A percentile compares a stretch with the other conserved stretches of the same genome.
phyloP scores from a whole-genome alignment of 2,329 filamentous ascomycete genomes.

The Penicillium sp. region DNA sequence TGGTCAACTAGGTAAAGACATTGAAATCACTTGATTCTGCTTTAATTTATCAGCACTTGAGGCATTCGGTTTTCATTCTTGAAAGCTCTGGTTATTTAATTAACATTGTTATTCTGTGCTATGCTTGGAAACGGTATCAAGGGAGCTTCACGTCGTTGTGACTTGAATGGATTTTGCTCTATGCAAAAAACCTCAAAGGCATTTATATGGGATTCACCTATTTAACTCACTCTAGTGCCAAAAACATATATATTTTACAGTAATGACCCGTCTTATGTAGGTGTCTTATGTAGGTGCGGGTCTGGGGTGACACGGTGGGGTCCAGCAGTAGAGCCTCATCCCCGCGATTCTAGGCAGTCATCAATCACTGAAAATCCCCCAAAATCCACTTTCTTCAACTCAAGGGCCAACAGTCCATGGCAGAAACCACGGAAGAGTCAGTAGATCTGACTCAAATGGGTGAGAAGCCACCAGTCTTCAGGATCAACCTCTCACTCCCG shows the following conservation, averaged over 20 bases:
- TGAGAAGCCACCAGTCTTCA: conserved; percentile 39
- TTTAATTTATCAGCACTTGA: background rate
- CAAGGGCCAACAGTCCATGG: background rate
- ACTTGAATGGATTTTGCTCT: too few relatives aligned
- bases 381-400: background rate
- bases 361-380: background rate
- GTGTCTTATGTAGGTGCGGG: too few relatives aligned
- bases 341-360: background rate
- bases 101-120: too few relatives aligned
- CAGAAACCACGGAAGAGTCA: background rate
- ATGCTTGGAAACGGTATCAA: too few relatives aligned
- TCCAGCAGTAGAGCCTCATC: background rate
- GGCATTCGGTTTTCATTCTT: too few relatives aligned
- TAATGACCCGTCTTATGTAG: background rate
- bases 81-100: too few relatives aligned
- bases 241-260: too few relatives aligned
- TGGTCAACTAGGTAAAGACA: background rate
- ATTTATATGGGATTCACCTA: too few relatives aligned
- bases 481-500: conserved; percentile 56
- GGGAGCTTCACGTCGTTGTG: too few relatives aligned
- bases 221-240: too few relatives aligned
- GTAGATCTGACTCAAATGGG: background rate
- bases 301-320: background rate
- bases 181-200: too few relatives aligned
- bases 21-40: background rate